Percentiles rank a stretch among this genome's conserved stretches.
These are phyloP conservation scores for Epichloe brachyelytri DNA, from an alignment of 2,329 filamentous ascomycete species.

Conservation along the genomic window DNA sequence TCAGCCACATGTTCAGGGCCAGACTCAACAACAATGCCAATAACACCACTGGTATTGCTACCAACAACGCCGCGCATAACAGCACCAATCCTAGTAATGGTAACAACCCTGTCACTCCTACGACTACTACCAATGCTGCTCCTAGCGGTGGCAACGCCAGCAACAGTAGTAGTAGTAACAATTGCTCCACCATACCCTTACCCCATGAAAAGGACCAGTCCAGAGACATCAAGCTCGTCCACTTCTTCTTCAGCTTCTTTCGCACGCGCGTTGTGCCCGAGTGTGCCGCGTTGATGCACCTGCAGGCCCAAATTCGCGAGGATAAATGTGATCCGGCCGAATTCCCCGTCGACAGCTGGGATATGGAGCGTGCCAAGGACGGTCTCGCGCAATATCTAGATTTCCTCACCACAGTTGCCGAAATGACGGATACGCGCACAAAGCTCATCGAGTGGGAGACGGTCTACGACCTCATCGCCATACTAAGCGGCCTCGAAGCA, in stretches of 20 bases:
- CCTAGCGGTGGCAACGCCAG: conserved; percentile 13
- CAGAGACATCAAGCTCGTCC: conserved; percentile 52
- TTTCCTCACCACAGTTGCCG: conserved; percentile 80
- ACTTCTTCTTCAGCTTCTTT: conserved; percentile 89
- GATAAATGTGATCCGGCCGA: conserved; percentile 66
- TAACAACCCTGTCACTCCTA: background rate
- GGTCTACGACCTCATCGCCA: conserved; percentile 73
- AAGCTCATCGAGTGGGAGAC: conserved; percentile 88
- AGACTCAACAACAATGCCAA: conserved; percentile 26
- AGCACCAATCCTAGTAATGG: conserved; percentile 18
- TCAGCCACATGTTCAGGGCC: conserved; percentile 74
- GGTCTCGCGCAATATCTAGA: conserved; percentile 90
- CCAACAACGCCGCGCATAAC: conserved; percentile 18
- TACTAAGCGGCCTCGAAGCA: conserved; percentile 76
- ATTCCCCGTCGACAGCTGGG: conserved; percentile 91
- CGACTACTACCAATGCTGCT: background rate
- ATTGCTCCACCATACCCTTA: conserved; percentile 22
- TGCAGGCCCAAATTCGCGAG: conserved; percentile 79
- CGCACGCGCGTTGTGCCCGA: conserved; percentile 86
- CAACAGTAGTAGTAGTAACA: conserved; percentile 14
- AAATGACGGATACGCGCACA: conserved; percentile 69
- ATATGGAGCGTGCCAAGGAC: conserved; percentile 94
- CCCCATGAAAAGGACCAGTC: conserved; percentile 33
- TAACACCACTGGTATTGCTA: background rate
- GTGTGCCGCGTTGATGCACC: conserved; percentile 84